A percentile compares a stretch with the other conserved stretches of the same genome.
These are phyloP conservation scores for Barnettozyma populi DNA, from an alignment of 805 yeast genomes.

Conservation along the genomic window DNA sequence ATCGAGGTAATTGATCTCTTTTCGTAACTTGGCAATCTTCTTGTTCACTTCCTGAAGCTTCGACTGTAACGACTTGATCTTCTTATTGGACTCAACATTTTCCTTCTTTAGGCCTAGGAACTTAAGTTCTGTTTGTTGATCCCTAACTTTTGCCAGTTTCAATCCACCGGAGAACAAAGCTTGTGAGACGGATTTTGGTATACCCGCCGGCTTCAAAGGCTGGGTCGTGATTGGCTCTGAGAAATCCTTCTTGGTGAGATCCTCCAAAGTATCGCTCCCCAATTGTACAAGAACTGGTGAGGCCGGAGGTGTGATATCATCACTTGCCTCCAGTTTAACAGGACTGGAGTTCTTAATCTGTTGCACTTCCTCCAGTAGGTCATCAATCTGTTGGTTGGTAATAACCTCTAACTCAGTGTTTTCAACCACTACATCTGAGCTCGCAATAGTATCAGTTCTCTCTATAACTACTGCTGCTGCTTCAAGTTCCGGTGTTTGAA, in stretches of 20 bases:
- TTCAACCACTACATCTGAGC: neutral
- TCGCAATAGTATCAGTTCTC: neutral
- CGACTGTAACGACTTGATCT: conserved; percentile 26
- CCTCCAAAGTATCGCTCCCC: neutral
- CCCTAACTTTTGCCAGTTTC: conserved; percentile 25
- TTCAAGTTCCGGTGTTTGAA: neutral
- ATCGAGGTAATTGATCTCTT: conserved; percentile 33
- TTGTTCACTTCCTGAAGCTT: conserved; percentile 28
- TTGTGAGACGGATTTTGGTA: conserved; percentile 27
- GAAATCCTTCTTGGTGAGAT: neutral
- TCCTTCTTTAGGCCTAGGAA: conserved; percentile 22
- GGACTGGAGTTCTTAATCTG: conserved; percentile 20
- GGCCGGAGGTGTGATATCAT: conserved; percentile 11
- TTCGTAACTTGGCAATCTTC: conserved; percentile 33
- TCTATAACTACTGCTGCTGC: neutral
- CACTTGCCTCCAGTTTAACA: conserved; percentile 6
- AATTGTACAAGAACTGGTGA: neutral
- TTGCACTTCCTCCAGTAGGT: conserved; percentile 23
- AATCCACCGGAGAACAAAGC: conserved; percentile 20
- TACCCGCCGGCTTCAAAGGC: conserved; percentile 1
- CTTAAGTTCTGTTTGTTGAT: conserved; percentile 20
- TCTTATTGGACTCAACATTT: conserved; percentile 12
- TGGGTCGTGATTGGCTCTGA: neutral
- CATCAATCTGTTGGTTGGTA: conserved; percentile 25
- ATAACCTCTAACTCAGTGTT: conserved; percentile 10